Base-by-base conservation (phyloP, 1,284 basidiomycete species). In the Cryptococcus amylolentus region DNA sequence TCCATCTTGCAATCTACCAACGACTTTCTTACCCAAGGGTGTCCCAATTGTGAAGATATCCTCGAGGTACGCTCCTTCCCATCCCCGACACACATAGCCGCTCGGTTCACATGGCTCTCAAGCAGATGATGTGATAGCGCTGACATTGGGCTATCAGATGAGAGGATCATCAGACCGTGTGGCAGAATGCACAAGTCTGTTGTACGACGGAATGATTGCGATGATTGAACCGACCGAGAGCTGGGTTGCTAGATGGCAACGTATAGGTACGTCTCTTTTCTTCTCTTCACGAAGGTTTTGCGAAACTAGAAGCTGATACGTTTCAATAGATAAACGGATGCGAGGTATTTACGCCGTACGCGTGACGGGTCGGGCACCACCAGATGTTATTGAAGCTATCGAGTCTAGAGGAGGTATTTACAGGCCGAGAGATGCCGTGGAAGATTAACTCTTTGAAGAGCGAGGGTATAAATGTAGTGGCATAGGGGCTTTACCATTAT, bases 31-130 rank as follows among this genome's bases (percentile, higher is more conserved):
- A 85, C 84, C 62, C 80, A 82, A 45, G 95, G 95, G 3, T 98
- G 95, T 73, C 95, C 95, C 40, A 98, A 98, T 73, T 98, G 95
- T 76, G 95, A 98, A 69, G 89, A 95, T 67, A 83, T 95, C 64
- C 84, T 98, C 75, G 88, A 94, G 80, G 95, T 93, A 56, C 46
- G 81, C 38, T 20, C 35, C n/a, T 51, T 28, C 14, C 18, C 28
- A 47, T 47, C 14, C 23, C 23, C 3, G 3, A 23, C 23, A 23
- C 23, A 23, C 23, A 23, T 23, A 23, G 23, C 23, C 23, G 23
- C 23, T 23, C 23, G 23, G 23, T 23, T 3, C 23, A 23, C 23
- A 23, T 23, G 23, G 23, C 23, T 23, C 23, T 14, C 37, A 31
- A n/a, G 1, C 16, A 18, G 31, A 28, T 26, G 26, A 16, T 28